A percentile compares a stretch with the other conserved stretches of the same genome.
These are phyloP conservation scores for Phytophthora uliginosa DNA, from an alignment of 352 stramenopile species.

Conservation along the genomic window DNA sequence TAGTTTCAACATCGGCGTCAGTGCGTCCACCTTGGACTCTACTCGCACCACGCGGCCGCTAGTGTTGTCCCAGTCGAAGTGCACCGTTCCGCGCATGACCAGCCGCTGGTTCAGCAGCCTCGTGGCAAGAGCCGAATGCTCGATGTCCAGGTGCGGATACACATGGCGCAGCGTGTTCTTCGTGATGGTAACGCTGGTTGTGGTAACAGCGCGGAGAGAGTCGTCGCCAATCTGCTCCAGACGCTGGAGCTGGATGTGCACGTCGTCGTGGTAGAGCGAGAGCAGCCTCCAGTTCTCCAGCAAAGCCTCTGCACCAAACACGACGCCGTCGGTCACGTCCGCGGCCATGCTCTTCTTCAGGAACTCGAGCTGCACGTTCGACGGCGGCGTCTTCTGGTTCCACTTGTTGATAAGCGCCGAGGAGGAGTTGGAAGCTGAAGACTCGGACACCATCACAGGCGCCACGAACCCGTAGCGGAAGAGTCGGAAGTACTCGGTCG, in stretches of 20 bases:
- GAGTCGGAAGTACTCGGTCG: conserved; percentile 21
- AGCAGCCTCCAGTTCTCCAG: conserved; percentile 22
- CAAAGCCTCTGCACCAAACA: conserved; percentile 1
- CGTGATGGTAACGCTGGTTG: conserved; percentile 13
- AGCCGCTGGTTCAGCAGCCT: conserved; percentile 14
- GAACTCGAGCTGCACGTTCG: conserved; percentile 14
- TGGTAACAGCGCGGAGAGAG: conserved; percentile 4
- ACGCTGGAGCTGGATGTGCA: conserved; percentile 7
- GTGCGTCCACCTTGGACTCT: conserved; percentile 1
- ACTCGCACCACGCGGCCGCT: conserved; percentile 1
- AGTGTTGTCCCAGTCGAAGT: conserved; percentile 8
- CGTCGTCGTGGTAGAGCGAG: conserved; percentile 18
- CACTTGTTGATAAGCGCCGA: neutral
- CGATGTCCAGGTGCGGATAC: conserved; percentile 6
- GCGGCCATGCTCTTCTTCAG: conserved; percentile 5
- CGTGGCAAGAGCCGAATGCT: neutral
- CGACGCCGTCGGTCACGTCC: conserved; percentile 16
- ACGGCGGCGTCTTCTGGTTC: neutral
- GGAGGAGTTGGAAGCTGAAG: neutral
- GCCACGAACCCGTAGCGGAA: conserved; percentile 14
- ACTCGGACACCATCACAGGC: neutral
- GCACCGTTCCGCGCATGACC: conserved; percentile 1
- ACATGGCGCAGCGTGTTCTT: conserved; percentile 10
- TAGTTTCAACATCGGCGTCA: conserved; percentile 15
- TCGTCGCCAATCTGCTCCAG: conserved; percentile 4